A percentile compares a stretch with the other conserved stretches of the same genome.
These are phyloP conservation scores for Solanum lignicaule DNA, from an alignment of 257 asterid species.

Conservation along the genomic window DNA sequence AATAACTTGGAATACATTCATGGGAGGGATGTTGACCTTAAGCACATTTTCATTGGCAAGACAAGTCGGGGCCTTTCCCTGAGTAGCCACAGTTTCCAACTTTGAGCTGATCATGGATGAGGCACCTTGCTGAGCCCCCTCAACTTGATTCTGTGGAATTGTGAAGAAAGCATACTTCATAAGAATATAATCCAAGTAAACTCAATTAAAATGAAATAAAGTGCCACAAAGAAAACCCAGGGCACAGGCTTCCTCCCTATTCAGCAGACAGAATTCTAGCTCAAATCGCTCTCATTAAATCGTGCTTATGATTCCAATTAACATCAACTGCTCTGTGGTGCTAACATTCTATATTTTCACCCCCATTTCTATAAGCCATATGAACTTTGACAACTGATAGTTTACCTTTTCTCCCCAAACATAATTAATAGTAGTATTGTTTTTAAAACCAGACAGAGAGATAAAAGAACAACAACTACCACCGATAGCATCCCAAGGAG, in stretches of 20 bases:
- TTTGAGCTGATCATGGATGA: slow-evolving; percentile 10
- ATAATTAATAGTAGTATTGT: neutral
- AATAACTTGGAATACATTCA: neutral
- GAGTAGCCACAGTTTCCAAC: slow-evolving; percentile 14
- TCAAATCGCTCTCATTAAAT: neutral
- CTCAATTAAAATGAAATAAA: neutral
- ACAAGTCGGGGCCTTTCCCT: slow-evolving; percentile 11
- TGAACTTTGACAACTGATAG: neutral
- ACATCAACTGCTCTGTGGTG: neutral
- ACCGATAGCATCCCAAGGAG: neutral
- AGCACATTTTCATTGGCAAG: slow-evolving; percentile 29
- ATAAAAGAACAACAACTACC: neutral
- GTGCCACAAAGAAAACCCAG: neutral
- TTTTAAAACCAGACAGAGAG: neutral
- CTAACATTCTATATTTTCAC: neutral
- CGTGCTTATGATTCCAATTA: neutral
- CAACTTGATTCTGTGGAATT: slow-evolving; percentile 35
- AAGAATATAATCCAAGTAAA: neutral
- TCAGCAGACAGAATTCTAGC: neutral
- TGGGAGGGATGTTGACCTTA: slow-evolving; percentile 36
- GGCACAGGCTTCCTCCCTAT: neutral
- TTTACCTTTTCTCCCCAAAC: neutral
- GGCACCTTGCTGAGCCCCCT: slow-evolving; percentile 23
- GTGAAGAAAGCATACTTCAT: neutral
- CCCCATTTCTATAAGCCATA: neutral